Conservation (phyloP, 2,329 filamentous ascomycete genomes). For the Macrophomina tecta region DNA sequence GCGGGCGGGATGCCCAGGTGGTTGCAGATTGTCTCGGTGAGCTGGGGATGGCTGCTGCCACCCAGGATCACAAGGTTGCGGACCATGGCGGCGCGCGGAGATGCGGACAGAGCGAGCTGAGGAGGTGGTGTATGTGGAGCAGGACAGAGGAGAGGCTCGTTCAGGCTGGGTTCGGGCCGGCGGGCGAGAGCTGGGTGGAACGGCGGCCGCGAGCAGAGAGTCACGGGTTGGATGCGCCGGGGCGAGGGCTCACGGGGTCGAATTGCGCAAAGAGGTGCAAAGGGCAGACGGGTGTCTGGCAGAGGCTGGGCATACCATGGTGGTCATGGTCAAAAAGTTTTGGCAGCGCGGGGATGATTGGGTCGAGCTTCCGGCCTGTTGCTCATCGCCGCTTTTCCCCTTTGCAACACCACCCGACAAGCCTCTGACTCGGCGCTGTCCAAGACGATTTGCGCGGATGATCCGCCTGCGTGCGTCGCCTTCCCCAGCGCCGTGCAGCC, state of each 20-base stretch:
- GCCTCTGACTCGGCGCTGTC: neutral
- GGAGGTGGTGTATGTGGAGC: constrained; percentile 10
- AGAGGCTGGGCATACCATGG: constrained; percentile 10
- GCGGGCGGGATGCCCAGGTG: constrained; percentile 86
- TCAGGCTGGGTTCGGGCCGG: constrained; percentile 26
- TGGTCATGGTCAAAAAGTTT: constrained; percentile 19
- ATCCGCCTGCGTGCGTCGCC: neutral
- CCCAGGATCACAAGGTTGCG: constrained; percentile 94
- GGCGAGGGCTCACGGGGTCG: constrained; percentile 17
- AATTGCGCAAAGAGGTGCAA: neutral
- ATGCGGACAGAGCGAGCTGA: constrained; percentile 2
- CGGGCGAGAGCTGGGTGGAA: constrained; percentile 11
- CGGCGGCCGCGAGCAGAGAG: neutral
- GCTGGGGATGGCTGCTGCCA: constrained; percentile 87
- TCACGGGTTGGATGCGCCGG: neutral
- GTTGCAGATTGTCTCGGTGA: constrained; percentile 86
- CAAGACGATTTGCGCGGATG: constrained; percentile 3
- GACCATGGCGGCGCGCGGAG: constrained; percentile 67
- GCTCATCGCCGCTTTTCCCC: constrained; percentile 8
- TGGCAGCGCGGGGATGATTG: constrained; percentile 21
- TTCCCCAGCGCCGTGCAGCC: neutral
- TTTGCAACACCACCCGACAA: constrained; percentile 13
- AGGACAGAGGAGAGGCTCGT: constrained; percentile 15
- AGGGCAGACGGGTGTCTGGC: constrained; percentile 14
- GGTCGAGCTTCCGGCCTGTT: constrained; percentile 14